phyloP scores from a whole-genome alignment of 192 early-diverging fungal genomes.

The Linnemannia hyalina region DNA sequence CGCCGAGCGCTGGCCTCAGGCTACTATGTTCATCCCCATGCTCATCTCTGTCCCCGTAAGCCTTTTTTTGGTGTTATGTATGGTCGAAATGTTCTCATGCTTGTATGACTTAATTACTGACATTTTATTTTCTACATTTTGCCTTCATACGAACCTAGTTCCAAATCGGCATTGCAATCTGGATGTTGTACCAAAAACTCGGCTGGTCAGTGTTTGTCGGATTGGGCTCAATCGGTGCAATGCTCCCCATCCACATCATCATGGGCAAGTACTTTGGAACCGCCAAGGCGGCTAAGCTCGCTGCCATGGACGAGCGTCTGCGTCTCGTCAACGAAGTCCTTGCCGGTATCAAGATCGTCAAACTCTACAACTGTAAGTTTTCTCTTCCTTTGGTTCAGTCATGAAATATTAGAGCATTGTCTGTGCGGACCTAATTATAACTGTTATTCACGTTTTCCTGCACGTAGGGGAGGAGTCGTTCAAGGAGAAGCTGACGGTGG shows the following conservation, averaged over 20 bases:
- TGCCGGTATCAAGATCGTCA: constrained; percentile 54
- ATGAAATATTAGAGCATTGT: neutral
- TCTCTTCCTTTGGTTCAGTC: neutral
- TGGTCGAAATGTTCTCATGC: neutral
- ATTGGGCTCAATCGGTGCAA: constrained; percentile 17
- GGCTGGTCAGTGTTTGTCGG: constrained; percentile 29
- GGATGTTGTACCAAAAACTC: constrained; percentile 33
- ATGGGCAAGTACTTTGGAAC: constrained; percentile 30
- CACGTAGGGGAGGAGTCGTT: constrained; percentile 24
- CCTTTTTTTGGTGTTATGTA: neutral
- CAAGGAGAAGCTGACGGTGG: neutral
- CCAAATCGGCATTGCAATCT: constrained; percentile 31
- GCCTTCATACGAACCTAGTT: neutral
- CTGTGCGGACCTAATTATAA: neutral
- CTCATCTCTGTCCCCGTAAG: constrained; percentile 22
- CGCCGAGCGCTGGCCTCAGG: constrained; percentile 28
- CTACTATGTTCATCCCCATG: neutral
- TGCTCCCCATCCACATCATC: constrained; percentile 24
- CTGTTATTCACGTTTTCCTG: neutral
- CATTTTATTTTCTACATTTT: neutral
- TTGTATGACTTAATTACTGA: neutral
- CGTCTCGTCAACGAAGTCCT: constrained; percentile 41
- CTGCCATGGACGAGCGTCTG: constrained; percentile 41
- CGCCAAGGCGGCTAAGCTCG: constrained; percentile 28
- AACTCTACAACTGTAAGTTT: constrained; percentile 26